Evolutionary conservation across 768 basidiomycete species (phyloP).

Genomic region (Trichaptum fuscoviolaceum): DNA sequence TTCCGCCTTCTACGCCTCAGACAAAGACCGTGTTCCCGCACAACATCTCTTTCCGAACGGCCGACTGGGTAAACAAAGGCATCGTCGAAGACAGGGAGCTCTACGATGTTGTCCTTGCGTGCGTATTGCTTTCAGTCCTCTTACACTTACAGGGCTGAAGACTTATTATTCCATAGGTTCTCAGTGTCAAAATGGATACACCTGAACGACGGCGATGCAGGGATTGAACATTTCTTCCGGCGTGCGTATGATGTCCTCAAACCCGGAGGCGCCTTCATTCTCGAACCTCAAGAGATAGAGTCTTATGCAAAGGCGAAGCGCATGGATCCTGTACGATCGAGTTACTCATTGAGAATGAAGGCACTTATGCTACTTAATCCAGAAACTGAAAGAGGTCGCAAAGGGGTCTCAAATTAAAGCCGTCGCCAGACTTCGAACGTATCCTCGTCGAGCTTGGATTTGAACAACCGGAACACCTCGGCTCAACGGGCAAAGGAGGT

Average conservation of each 20-base stretch:
- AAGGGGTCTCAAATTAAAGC: slow-evolving; percentile 61
- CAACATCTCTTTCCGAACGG: slow-evolving; percentile 66
- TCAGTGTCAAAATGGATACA: slow-evolving; percentile 94
- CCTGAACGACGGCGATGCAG: slow-evolving; percentile 73
- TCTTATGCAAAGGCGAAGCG: slow-evolving; percentile 75
- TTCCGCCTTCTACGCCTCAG: slow-evolving; percentile 39
- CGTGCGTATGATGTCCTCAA: slow-evolving; percentile 52
- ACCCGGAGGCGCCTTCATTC: slow-evolving; percentile 61
- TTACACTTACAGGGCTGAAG: neutral
- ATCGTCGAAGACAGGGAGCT: slow-evolving; percentile 53
- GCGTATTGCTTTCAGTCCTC: slow-evolving; percentile 20
- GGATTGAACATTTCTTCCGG: slow-evolving; percentile 60
- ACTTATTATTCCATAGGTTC: slow-evolving; percentile 41
- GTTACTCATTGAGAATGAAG: neutral
- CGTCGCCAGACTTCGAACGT: slow-evolving; percentile 49
- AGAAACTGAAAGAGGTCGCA: slow-evolving; percentile 61
- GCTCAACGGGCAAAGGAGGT: slow-evolving; percentile 64
- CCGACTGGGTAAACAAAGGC: slow-evolving; percentile 63
- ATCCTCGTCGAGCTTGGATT: slow-evolving; percentile 64
- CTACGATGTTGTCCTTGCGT: slow-evolving; percentile 83
- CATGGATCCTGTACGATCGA: slow-evolving; percentile 47
- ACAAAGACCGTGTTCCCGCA: slow-evolving; percentile 58
- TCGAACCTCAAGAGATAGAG: slow-evolving; percentile 86
- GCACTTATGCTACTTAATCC: neutral
- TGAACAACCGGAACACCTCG: slow-evolving; percentile 38